Evolutionary conservation across 1,284 basidiomycete genomes (phyloP).

Genomic region (Pholiota adiposa): DNA sequence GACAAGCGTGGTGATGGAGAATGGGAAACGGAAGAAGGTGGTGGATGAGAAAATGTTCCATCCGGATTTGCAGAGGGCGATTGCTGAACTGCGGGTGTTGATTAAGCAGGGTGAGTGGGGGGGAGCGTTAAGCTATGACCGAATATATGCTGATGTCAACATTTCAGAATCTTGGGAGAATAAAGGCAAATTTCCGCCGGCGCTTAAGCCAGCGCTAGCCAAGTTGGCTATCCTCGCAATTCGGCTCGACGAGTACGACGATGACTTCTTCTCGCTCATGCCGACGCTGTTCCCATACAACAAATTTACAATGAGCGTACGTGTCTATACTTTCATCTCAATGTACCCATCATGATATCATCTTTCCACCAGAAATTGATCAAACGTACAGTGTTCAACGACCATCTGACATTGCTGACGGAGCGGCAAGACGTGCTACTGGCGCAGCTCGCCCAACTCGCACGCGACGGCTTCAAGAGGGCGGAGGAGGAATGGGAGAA

Average conservation of each 20-base stretch:
- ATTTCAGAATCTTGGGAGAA: conserved; percentile 74
- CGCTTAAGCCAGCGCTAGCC: conserved; percentile 75
- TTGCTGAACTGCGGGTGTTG: conserved; percentile 65
- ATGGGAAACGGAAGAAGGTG: conserved; percentile 70
- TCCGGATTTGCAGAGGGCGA: conserved; percentile 64
- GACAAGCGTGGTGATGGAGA: conserved; percentile 46
- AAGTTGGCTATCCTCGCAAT: conserved; percentile 81
- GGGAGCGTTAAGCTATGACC: too few relatives aligned
- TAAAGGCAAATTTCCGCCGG: conserved; percentile 89
- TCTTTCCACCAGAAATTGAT: conserved; percentile 68
- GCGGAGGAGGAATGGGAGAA: conserved; percentile 78
- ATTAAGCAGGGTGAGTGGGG: too few relatives aligned
- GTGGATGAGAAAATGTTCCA: conserved; percentile 72
- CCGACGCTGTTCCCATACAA: conserved; percentile 91
- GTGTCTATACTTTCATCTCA: conserved; percentile 2
- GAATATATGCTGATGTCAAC: too few relatives aligned
- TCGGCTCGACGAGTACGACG: conserved; percentile 85
- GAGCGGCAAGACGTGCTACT: conserved; percentile 69
- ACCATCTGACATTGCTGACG: conserved; percentile 66
- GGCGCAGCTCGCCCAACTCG: conserved; percentile 57
- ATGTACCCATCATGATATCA: conserved; percentile 1
- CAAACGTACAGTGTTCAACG: conserved; percentile 75
- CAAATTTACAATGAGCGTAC: conserved; percentile 80
- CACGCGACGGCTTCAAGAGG: conserved; percentile 65
- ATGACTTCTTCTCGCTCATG: conserved; percentile 90